Conservation (phyloP, 768 basidiomycete species). For the Tubosaeta sp. region DNA sequence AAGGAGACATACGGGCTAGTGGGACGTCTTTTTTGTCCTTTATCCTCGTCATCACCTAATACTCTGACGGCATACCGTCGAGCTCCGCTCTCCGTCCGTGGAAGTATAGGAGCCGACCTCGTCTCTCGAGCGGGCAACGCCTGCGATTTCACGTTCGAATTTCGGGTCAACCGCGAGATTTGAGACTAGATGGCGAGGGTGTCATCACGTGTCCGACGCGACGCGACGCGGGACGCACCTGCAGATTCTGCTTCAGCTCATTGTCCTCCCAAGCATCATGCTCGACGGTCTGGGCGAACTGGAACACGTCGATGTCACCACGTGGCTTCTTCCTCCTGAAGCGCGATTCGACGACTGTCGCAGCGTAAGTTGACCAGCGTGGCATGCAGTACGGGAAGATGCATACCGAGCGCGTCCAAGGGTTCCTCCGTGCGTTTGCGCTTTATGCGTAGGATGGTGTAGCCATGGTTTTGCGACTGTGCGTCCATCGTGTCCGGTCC, state of each 20-base stretch:
- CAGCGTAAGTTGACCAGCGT: conserved; percentile 11
- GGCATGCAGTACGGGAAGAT: conserved; percentile 7
- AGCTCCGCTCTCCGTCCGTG: conserved; percentile 34
- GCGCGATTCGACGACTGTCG: conserved; percentile 59
- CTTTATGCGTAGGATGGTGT: conserved; percentile 78
- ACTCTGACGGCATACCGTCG: conserved; percentile 49
- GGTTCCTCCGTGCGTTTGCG: conserved; percentile 80
- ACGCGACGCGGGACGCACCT: conserved; percentile 39
- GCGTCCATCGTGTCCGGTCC: conserved; percentile 15
- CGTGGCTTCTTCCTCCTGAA: conserved; percentile 60
- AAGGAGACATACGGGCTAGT: conserved; percentile 40
- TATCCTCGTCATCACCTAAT: conserved; percentile 10
- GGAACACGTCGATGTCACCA: conserved; percentile 57
- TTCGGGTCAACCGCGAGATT: conserved; percentile 50
- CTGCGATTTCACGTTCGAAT: conserved; percentile 22
- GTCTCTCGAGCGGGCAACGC: conserved; percentile 15
- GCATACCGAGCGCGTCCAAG: conserved; percentile 71
- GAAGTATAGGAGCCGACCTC: conserved; percentile 6
- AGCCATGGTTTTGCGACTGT: conserved; percentile 36
- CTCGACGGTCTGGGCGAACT: conserved; percentile 80
- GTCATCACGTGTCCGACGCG: neutral
- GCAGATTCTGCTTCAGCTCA: conserved; percentile 50
- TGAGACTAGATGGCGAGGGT: conserved; percentile 39
- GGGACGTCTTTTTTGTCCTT: conserved; percentile 23
- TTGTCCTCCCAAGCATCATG: conserved; percentile 63